A percentile compares a stretch with the other conserved stretches of the same genome.
Evolutionary conservation across 2,329 filamentous ascomycete species (phyloP).

Genomic region (Sporothrix inflata): DNA sequence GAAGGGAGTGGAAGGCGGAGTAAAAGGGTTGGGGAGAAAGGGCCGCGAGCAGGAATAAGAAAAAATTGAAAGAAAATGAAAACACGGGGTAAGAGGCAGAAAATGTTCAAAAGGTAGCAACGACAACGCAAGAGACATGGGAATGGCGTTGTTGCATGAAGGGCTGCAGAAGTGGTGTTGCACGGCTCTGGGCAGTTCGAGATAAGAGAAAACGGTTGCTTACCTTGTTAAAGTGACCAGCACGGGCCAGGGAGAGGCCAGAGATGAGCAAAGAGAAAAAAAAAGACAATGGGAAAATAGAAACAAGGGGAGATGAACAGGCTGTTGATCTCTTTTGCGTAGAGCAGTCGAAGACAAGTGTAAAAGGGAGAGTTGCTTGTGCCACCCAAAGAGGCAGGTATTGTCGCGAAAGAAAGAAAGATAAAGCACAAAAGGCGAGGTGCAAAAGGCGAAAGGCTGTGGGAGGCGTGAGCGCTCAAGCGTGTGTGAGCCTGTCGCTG

Average conservation of each 20-base stretch:
- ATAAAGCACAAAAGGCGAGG: conserved; percentile 1
- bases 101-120: neutral
- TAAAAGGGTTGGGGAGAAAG: neutral
- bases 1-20: conserved; percentile 1
- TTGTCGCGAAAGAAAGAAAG: conserved; percentile 7
- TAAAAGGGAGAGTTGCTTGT: neutral
- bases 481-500: conserved; percentile 10
- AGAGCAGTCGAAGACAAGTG: neutral
- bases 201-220: conserved; percentile 20
- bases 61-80: neutral
- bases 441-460: neutral
- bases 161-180: conserved; percentile 2
- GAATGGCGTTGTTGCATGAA: conserved; percentile 3
- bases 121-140: conserved; percentile 19
- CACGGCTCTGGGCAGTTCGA: conserved; percentile 16
- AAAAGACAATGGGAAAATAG: neutral
- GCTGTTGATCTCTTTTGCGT: neutral
- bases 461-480: neutral
- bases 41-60: neutral
- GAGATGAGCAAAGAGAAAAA: neutral
- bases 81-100: conserved; percentile 4
- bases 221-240: conserved; percentile 18
- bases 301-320: neutral
- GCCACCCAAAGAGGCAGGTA: conserved; percentile 7
- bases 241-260: neutral